phyloP scores from a whole-genome alignment of 2,329 filamentous ascomycete species.

The Xylariaceae sp. region DNA sequence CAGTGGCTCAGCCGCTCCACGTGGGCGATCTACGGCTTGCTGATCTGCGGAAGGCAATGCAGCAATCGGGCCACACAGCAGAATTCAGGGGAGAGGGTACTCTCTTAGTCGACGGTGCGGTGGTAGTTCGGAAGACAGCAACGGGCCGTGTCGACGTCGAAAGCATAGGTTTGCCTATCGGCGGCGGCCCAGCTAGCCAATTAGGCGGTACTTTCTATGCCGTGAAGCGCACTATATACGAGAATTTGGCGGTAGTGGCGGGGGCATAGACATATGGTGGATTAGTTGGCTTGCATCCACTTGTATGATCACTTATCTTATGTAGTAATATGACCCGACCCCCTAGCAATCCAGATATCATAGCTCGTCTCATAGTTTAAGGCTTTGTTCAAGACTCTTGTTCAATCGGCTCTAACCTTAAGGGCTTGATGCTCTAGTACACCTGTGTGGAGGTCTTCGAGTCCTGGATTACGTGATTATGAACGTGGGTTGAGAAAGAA shows the following conservation, averaged over 20 bases:
- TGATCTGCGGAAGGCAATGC: conserved; percentile 80
- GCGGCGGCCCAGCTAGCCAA: conserved; percentile 37
- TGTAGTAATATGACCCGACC: conserved; percentile 2
- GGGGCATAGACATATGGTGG: conserved; percentile 46
- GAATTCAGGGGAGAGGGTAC: conserved; percentile 94
- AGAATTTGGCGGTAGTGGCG: conserved; percentile 84
- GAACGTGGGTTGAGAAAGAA: too few relatives aligned
- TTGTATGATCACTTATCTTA: conserved; percentile 6
- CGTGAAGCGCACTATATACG: conserved; percentile 87
- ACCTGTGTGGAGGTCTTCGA: too few relatives aligned
- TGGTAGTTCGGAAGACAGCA: conserved; percentile 82
- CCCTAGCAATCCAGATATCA: not conserved
- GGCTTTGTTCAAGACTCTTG: too few relatives aligned
- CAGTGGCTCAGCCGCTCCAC: conserved; percentile 80
- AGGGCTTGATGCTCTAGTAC: too few relatives aligned
- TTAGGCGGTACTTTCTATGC: conserved; percentile 70
- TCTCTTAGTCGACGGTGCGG: conserved; percentile 78
- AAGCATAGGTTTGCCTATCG: conserved; percentile 55
- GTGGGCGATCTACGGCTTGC: conserved; percentile 89
- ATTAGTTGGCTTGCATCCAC: conserved; percentile 1
- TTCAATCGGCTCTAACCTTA: too few relatives aligned
- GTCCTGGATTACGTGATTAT: too few relatives aligned
- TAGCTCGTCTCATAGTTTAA: not conserved
- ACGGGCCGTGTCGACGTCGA: conserved; percentile 87
- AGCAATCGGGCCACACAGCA: conserved; percentile 72